These are phyloP conservation scores for Coleophoma cylindrospora DNA, from an alignment of 2,329 filamentous ascomycete genomes.

Conservation along the genomic window DNA sequence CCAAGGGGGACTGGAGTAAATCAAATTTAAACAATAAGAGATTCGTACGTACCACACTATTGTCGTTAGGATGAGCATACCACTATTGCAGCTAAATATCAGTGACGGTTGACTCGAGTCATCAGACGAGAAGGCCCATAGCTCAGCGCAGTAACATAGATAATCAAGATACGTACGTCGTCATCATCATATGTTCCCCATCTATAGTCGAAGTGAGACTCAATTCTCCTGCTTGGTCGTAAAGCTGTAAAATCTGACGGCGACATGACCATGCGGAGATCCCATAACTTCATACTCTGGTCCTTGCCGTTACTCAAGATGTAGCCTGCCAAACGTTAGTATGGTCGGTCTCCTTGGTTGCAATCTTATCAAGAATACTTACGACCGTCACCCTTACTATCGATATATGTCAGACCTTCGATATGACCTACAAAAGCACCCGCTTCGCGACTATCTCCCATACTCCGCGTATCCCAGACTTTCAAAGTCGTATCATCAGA, in stretches of 20 bases:
- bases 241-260: constrained; percentile 56
- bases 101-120: no score
- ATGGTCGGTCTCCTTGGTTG: background rate
- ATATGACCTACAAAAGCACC: constrained; percentile 63
- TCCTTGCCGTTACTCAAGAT: constrained; percentile 94
- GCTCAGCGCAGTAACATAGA: no score
- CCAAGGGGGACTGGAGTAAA: no score
- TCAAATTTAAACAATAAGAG: no score
- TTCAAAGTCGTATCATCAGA: constrained; percentile 93
- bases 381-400: constrained; percentile 65
- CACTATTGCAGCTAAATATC: no score
- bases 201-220: constrained; percentile 69
- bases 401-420: constrained; percentile 63
- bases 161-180: constrained; percentile 22
- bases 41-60: no score
- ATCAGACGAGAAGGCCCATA: no score
- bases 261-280: constrained; percentile 82
- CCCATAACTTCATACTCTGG: constrained; percentile 97
- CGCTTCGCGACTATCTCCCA: constrained; percentile 73
- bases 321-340: constrained; percentile 41
- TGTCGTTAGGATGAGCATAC: no score
- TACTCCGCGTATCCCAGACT: constrained; percentile 92
- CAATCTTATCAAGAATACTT: constrained; percentile 4
- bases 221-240: constrained; percentile 44
- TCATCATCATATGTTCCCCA: constrained; percentile 60